These are phyloP conservation scores for Citrullus mucosospermus DNA, from an alignment of 306 rosid genomes.

Conservation along the genomic window DNA sequence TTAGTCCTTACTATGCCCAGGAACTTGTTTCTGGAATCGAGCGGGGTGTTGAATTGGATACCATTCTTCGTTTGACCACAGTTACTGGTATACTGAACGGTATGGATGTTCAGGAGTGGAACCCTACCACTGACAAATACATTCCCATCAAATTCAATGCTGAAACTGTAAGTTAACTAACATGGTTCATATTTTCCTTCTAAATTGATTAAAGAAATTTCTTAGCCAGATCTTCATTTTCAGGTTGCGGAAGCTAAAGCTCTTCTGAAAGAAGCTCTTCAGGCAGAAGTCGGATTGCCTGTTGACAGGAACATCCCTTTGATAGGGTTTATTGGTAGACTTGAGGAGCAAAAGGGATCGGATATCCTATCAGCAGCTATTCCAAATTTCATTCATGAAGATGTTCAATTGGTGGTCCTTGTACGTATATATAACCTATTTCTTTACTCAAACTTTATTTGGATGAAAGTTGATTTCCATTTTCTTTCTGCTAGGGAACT, in stretches of 20 bases:
- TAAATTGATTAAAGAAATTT: background rate
- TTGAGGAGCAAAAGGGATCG: constrained; percentile 97
- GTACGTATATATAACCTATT: constrained; percentile 24
- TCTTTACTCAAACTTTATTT: background rate
- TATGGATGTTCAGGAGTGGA: constrained; percentile 45
- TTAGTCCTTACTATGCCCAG: constrained; percentile 34
- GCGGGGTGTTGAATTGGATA: constrained; percentile 30
- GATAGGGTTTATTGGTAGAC: constrained; percentile 81
- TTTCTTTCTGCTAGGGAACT: constrained; percentile 25
- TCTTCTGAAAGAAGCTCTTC: constrained; percentile 78
- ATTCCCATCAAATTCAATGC: constrained; percentile 21
- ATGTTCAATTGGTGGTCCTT: constrained; percentile 69
- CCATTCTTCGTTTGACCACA: constrained; percentile 17
- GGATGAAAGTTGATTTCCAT: constrained; percentile 1
- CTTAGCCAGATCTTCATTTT: constrained; percentile 1
- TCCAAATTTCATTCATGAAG: constrained; percentile 38
- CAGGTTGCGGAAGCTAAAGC: constrained; percentile 63
- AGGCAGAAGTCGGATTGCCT: constrained; percentile 90
- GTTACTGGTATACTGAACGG: constrained; percentile 33
- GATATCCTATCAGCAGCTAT: constrained; percentile 84
- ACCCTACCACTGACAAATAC: constrained; percentile 28
- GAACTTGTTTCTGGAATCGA: constrained; percentile 34
- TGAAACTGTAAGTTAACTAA: constrained; percentile 18
- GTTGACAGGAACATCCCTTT: constrained; percentile 63
- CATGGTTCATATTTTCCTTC: background rate